phyloP scores from a whole-genome alignment of 768 basidiomycete genomes.

The Stropharia rugosoannulata region DNA sequence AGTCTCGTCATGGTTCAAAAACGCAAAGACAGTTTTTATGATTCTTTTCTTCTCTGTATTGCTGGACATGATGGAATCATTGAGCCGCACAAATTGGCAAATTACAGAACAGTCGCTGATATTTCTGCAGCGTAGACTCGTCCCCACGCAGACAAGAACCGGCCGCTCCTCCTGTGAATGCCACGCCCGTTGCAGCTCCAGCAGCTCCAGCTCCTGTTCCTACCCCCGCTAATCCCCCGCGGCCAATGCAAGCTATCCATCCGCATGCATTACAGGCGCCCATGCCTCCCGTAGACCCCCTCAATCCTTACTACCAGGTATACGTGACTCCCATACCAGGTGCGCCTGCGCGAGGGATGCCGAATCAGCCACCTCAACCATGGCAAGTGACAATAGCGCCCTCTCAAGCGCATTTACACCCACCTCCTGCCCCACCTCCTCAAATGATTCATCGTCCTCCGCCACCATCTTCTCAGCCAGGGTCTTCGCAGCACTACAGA shows the following conservation, averaged over 20 bases:
- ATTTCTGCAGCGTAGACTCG: no score
- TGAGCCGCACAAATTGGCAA: no score
- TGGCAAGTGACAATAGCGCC: slow-evolving; percentile 71
- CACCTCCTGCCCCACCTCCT: slow-evolving; percentile 39
- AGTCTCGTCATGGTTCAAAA: neutral
- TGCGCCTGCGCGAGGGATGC: slow-evolving; percentile 39
- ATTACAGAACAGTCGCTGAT: no score
- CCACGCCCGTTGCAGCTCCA: slow-evolving; percentile 9
- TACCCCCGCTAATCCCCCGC: neutral
- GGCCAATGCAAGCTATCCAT: slow-evolving; percentile 17
- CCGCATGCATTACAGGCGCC: slow-evolving; percentile 19
- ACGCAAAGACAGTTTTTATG: no score
- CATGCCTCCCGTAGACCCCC: slow-evolving; percentile 30
- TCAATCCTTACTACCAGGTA: slow-evolving; percentile 38
- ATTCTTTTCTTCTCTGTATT: no score
- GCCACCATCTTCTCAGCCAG: slow-evolving; percentile 26
- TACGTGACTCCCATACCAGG: slow-evolving; percentile 33
- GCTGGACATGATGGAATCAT: no score
- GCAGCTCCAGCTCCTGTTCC: slow-evolving; percentile 8
- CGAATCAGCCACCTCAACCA: slow-evolving; percentile 53
- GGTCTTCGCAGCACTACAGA: slow-evolving; percentile 31
- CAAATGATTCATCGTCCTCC: slow-evolving; percentile 48
- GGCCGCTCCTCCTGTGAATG: neutral
- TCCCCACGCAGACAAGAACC: no score
- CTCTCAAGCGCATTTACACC: slow-evolving; percentile 59